Conservation (phyloP, 345 rosid genomes). For the Eucalyptus marginata region DNA sequence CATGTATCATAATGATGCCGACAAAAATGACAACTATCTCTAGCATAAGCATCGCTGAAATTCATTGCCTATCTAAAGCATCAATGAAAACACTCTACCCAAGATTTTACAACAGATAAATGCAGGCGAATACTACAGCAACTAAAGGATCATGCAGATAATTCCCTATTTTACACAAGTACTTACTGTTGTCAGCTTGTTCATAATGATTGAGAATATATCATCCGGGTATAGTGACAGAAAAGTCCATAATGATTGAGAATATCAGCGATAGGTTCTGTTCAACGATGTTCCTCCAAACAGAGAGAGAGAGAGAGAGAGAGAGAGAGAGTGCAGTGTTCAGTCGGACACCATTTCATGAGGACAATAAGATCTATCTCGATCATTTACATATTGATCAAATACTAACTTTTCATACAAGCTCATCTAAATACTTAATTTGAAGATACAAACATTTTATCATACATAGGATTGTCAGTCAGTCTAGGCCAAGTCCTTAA, state of each 20-base stretch:
- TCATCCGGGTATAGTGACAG: neutral
- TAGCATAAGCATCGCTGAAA: neutral
- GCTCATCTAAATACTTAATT: neutral
- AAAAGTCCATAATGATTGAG: neutral
- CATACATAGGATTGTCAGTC: neutral
- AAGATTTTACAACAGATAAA: neutral
- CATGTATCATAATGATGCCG: neutral
- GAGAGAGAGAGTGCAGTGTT: neutral
- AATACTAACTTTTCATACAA: neutral
- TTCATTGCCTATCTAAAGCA: neutral
- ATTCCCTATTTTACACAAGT: neutral
- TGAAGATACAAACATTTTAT: neutral
- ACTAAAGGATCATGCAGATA: neutral
- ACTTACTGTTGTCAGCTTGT: slow-evolving; percentile 73
- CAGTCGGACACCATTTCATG: neutral
- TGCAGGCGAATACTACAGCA: neutral
- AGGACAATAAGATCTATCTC: neutral
- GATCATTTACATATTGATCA: neutral
- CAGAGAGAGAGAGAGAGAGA: neutral
- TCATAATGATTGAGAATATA: neutral
- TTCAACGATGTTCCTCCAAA: neutral
- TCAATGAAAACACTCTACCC: neutral
- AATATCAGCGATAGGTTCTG: neutral
- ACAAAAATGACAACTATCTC: neutral
- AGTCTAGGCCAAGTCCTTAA: neutral